Evolutionary conservation across 2,329 filamentous ascomycete genomes (phyloP).

Genomic region (Ophidiomyces ophidiicola): DNA sequence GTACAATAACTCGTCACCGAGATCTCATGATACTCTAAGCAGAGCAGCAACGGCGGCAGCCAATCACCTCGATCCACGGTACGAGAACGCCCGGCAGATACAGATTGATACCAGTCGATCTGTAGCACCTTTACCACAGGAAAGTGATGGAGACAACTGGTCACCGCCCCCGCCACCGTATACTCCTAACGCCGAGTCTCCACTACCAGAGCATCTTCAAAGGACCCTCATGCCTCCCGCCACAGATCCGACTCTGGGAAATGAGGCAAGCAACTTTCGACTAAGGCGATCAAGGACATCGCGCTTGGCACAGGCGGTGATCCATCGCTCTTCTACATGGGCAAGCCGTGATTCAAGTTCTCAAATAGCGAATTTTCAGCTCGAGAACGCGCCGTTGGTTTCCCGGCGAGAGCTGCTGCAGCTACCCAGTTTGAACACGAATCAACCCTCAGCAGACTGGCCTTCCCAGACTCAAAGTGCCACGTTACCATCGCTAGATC

Average conservation of each 20-base stretch:
- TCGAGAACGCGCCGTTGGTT: neutral
- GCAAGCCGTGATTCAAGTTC: constrained; percentile 4
- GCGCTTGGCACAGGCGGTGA: constrained; percentile 17
- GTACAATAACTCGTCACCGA: constrained; percentile 60
- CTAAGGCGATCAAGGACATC: constrained; percentile 18
- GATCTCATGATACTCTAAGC: constrained; percentile 56
- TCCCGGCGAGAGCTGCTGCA: neutral
- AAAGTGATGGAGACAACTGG: constrained; percentile 82
- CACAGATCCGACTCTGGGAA: constrained; percentile 14
- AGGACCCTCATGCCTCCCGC: constrained; percentile 24
- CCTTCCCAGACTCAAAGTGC: neutral
- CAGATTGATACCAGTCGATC: constrained; percentile 26
- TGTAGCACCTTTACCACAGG: constrained; percentile 61
- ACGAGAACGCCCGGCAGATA: constrained; percentile 11
- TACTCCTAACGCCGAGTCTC: constrained; percentile 20
- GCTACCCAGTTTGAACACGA: constrained; percentile 1
- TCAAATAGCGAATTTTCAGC: neutral
- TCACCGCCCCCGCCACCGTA: constrained; percentile 76
- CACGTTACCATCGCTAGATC: neutral
- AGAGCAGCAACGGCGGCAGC: constrained; percentile 64
- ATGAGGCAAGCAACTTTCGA: neutral
- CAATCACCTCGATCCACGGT: constrained; percentile 47
- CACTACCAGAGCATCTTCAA: constrained; percentile 28
- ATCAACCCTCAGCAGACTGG: neutral
- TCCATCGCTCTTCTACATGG: constrained; percentile 10